Percentiles rank a stretch among this genome's conserved stretches.
Evolutionary conservation across 441 rosid species (phyloP).

Genomic region (Pelargonium australe): DNA sequence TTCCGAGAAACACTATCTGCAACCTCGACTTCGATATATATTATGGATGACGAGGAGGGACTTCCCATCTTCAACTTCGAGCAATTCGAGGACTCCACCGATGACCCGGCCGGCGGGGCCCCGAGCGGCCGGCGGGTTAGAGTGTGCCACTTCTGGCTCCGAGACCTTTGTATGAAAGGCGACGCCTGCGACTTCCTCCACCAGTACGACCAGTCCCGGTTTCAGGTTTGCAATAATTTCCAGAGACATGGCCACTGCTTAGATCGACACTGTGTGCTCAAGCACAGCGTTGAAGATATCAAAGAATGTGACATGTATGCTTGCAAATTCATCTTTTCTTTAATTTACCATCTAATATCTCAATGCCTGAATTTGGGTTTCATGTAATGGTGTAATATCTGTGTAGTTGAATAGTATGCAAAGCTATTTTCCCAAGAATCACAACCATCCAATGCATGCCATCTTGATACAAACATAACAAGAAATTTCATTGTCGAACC

Average conservation of each 20-base stretch:
- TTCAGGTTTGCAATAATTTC: constrained; percentile 90
- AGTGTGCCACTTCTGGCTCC: constrained; percentile 98
- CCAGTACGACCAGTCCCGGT: constrained; percentile 89
- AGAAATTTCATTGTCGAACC: background rate
- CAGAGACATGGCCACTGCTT: constrained; percentile 82
- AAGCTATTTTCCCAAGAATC: too few relatives aligned
- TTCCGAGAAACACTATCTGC: too few relatives aligned
- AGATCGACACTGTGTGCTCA: constrained; percentile 95
- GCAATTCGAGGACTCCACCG: too few relatives aligned
- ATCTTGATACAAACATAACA: background rate
- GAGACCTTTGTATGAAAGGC: constrained; percentile 95
- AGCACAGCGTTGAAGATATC: constrained; percentile 89
- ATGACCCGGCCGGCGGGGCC: too few relatives aligned
- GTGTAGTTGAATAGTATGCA: too few relatives aligned
- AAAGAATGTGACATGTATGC: constrained; percentile 94
- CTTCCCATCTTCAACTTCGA: too few relatives aligned
- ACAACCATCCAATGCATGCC: too few relatives aligned
- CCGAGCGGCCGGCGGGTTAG: too few relatives aligned
- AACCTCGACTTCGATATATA: too few relatives aligned
- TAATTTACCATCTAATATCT: background rate
- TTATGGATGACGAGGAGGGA: too few relatives aligned
- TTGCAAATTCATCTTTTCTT: background rate
- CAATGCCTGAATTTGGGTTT: background rate
- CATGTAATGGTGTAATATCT: background rate
- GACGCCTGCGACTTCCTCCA: constrained; percentile 97